phyloP scores from a whole-genome alignment of 345 rosid genomes.

The Anacardium occidentale region DNA sequence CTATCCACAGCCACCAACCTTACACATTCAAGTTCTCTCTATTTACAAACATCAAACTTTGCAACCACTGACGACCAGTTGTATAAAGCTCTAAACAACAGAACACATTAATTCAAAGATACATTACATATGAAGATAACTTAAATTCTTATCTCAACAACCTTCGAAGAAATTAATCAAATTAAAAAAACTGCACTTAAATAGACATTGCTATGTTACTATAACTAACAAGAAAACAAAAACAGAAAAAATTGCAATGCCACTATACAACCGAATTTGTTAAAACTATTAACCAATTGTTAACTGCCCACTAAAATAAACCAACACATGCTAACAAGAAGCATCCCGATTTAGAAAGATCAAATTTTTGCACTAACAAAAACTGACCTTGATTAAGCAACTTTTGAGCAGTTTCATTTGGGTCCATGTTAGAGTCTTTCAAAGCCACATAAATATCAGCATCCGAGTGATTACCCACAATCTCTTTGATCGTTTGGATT shows the following conservation, averaged over 20 bases:
- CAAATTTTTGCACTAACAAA: neutral
- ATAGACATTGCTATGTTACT: too few species aligned
- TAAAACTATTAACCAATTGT: neutral
- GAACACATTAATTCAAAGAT: neutral
- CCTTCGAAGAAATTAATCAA: neutral
- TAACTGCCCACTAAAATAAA: neutral
- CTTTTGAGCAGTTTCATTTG: conserved; percentile 71
- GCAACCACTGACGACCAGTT: neutral
- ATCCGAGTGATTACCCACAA: conserved; percentile 75
- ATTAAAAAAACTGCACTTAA: neutral
- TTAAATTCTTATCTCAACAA: neutral
- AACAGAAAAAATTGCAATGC: neutral
- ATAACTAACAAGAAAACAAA: neutral
- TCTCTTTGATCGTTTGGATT: conserved; percentile 71
- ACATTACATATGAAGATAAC: neutral
- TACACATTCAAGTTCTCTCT: neutral
- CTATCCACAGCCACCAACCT: neutral
- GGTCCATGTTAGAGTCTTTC: conserved; percentile 78
- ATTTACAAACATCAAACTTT: neutral
- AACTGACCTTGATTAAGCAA: conserved; percentile 71
- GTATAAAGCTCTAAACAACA: neutral
- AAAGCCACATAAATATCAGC: conserved; percentile 63
- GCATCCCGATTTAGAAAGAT: too few species aligned
- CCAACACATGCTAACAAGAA: neutral
- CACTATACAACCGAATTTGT: neutral